Base-by-base conservation (phyloP, 805 yeast genomes). In the Saturnispora zaruensis region DNA sequence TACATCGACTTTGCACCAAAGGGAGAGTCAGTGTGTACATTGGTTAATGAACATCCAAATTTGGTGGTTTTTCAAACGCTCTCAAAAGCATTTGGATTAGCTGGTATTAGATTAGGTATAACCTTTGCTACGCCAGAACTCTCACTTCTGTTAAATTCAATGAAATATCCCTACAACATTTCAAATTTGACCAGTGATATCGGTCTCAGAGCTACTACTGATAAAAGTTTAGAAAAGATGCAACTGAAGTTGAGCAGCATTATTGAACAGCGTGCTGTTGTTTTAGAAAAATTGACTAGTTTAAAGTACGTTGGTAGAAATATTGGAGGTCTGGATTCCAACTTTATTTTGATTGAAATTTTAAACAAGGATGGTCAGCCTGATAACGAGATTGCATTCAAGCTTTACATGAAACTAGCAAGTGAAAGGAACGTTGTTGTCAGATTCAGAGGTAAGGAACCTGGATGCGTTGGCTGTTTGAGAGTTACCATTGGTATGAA, bases 131-230 rank as follows among this genome's bases (percentile, higher is more conserved):
- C 76, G 16, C 68, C 72, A 13, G 77, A 76, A 53, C 69, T 93
- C 44, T 77, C 96, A 0, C 59, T 66, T 4, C 76, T 86, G 45
- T 69, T 93, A 59, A 93, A 93, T 65, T 79, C 95, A 23, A 83
- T 91, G 84, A 93, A 93, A 64, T 96, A 95, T 34, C 99, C 99
- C 2, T 93, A 93, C 68, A 93, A 91, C 65, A 86, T 93, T 51
- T 87, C 96, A 7, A 76, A 88, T 11, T 70, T 85, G 55, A 81
- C 98, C 1, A 73, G 96, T 4, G 76, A 77, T 49, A 70, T 88
- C 41, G 97, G 96, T 0, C 52, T 72, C 24, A 76, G 90, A 53
- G 95, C 97, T 1, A 76, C 91, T 6, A 69, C 76, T 5, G 60
- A 71, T 3, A 74, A 72, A 9, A 83, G 87, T 28, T 63, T 90